phyloP scores from a whole-genome alignment of 2,329 filamentous ascomycete genomes.

The Sporothrix humicola region DNA sequence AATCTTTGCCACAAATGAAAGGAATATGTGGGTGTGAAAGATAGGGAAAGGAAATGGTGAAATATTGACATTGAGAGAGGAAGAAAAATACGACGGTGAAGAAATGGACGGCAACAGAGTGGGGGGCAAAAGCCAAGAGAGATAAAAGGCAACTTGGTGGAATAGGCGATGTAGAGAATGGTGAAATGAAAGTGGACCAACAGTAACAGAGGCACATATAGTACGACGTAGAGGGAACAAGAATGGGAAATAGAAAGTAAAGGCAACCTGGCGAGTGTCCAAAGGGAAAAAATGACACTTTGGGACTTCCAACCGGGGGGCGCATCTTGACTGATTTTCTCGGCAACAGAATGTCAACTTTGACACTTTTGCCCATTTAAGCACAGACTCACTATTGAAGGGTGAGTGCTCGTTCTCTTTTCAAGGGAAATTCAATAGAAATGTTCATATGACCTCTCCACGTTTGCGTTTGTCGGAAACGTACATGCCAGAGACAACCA shows the following conservation, averaged over 20 bases:
- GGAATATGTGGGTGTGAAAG: too few species aligned
- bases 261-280: too few species aligned
- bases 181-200: neutral
- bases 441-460: constrained; percentile 19
- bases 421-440: neutral
- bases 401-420: neutral
- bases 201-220: too few species aligned
- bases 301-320: too few species aligned
- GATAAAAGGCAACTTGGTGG: neutral
- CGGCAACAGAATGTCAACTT: too few species aligned
- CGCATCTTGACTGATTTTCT: too few species aligned
- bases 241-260: neutral
- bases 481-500: neutral
- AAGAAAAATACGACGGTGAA: neutral
- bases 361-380: neutral
- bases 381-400: neutral
- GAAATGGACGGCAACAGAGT: neutral
- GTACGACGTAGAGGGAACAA: too few species aligned
- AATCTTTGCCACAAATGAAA: too few species aligned
- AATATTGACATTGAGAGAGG: neutral
- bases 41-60: too few species aligned
- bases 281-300: too few species aligned
- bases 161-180: neutral
- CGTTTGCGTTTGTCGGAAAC: constrained; percentile 2
- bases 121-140: neutral